Evolutionary conservation across 257 asterid species (phyloP).

Genomic region (Capsicum pubescens): DNA sequence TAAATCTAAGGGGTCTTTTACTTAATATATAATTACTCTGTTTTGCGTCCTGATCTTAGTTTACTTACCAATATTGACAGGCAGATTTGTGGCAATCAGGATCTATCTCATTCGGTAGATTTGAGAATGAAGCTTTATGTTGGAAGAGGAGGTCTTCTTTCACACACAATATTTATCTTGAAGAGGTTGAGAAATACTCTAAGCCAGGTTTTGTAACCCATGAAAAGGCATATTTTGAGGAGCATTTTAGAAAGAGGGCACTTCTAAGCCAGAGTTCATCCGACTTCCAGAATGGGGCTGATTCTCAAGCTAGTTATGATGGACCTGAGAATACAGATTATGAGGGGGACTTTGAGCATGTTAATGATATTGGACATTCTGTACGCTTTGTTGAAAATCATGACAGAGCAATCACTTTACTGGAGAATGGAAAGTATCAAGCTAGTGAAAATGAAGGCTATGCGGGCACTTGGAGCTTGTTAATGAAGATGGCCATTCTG

Average conservation of each 20-base stretch:
- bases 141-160: slow-evolving; percentile 95
- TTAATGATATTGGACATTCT: slow-evolving; percentile 22
- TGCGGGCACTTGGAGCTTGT: slow-evolving; percentile 4
- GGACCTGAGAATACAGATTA: slow-evolving; percentile 37
- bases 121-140: slow-evolving; percentile 68
- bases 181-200: slow-evolving; percentile 84
- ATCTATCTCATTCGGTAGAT: slow-evolving; percentile 84
- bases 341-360: slow-evolving; percentile 30
- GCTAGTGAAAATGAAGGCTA: slow-evolving; percentile 20
- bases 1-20: neutral
- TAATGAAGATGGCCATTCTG: neutral
- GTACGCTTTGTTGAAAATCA: neutral
- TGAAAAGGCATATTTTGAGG: slow-evolving; percentile 88
- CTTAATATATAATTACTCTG: neutral
- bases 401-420: neutral
- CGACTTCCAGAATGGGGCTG: slow-evolving; percentile 44
- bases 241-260: slow-evolving; percentile 66
- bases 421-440: slow-evolving; percentile 9
- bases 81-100: slow-evolving; percentile 67
- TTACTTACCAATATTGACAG: slow-evolving; percentile 48
- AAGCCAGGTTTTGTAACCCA: slow-evolving; percentile 83
- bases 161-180: slow-evolving; percentile 80
- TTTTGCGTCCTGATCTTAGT: neutral
- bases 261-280: slow-evolving; percentile 49
- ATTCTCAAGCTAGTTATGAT: slow-evolving; percentile 48